Base-by-base conservation (phyloP, 2,329 filamentous ascomycete genomes). In the Claviceps monticola region DNA sequence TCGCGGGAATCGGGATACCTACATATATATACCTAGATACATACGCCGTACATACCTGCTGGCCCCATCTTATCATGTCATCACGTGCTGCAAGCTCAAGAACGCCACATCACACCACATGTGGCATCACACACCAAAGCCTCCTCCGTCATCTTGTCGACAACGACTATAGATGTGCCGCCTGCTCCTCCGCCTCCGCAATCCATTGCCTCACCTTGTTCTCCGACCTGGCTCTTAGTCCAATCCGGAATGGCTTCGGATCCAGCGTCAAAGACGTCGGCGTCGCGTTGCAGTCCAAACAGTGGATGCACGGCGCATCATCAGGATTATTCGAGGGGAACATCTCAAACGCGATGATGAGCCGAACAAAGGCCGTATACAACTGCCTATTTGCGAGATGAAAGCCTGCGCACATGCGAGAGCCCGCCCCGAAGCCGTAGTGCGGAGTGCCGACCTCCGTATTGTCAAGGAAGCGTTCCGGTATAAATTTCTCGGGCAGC, bases 391-490 rank as follows among this genome's bases (percentile, higher is more conserved):
- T 82, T 3, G 76, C 81, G 8, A 84, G 70, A 56, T 82, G 80
- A 1, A 74, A 77, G 17, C 81, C 81, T 0, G 75, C 76, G 59
- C 80, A 84, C 74, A 83, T 82, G 39, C 80, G 71, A 2, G 74
- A 76, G 2, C 81, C 80, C 0, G 80, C 79, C 2, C 81, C 80
- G 55, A 80, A 84, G 9, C 68, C 77, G 58, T 79, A 82, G 59
- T 83, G 80, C 0, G 75, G 76, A 1, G 79, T 81, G 7, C 79
- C 79, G 0, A 68, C 48, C 70, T 67, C 76, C 21, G 67, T 70
- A 50, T 80, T 72, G 49, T 73, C 64, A 11, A 89, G 68, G 61
- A 84, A 89, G 26, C 85, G 77, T 56, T 88, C 84, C 0, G 84
- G 82, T n/a, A 79, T 70, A 63, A 89, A 88, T 6, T 70, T 66